Base-by-base conservation (phyloP, 1,139 yeast genomes). In the Sugiyamaella novakii region DNA sequence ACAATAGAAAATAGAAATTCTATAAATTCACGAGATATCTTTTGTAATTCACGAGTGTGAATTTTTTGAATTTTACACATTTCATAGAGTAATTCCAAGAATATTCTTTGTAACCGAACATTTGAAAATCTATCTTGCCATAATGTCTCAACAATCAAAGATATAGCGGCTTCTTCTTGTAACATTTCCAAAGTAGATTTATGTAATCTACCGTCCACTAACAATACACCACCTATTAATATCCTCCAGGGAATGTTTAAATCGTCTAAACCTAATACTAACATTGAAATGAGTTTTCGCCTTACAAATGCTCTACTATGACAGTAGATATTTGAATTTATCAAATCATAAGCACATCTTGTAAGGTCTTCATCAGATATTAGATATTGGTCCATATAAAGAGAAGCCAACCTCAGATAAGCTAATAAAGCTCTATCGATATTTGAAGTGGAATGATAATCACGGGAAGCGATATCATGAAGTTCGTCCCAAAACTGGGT, bases 21-120 rank as follows among this genome's bases (percentile, higher is more conserved):
- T 12, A 87, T 71, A 48, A 85, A 79, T 34, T 78, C 72, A 6
- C 73, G 69, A 33, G 77, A 76, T 18, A 87, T 69, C 30, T 74
- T 66, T 5, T 68, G 68, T 41, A 84, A 66, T 49, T 80, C 79
- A 0, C 66, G 62, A 1, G 62, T 50, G 1, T 68, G 60, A 34
- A 81, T 67, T 54, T 79, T 75, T 51, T 76, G 73, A 35, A 72
- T 72, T 50, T 75, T 72, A 59, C 83, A 76, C 54, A 79, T 64
- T 56, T 80, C 83, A 59, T 74, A 81, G 44, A 79, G 58, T 17
- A 81, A 62, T 54, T 77, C 82, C 55, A 81, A 63, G 52, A 76
- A 75, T n/a, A 78, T 72, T 51, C 76, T 46, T 56, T 65, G 54
- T 47, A 64, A 46, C 51, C 68, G 51, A 30, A 55, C 30, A 44